These are phyloP conservation scores for Oryza glumipatula DNA, from an alignment of 176 grass and related monocot genomes.

Conservation along the genomic window DNA sequence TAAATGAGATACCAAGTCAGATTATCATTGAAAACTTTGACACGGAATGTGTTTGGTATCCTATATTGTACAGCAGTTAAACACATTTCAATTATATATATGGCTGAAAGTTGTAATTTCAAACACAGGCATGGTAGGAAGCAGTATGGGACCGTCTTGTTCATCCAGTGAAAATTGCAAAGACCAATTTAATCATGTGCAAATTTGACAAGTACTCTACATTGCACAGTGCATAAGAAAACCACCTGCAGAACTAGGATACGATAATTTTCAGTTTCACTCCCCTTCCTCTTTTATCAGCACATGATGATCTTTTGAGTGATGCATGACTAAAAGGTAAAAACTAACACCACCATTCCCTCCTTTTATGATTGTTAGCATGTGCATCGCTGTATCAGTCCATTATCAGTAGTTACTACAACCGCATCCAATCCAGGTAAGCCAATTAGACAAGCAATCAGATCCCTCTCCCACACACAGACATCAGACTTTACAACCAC, in stretches of 20 bases:
- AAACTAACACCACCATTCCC: neutral
- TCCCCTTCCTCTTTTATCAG: neutral
- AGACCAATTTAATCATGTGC: neutral
- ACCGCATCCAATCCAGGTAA: neutral
- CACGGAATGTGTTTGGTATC: neutral
- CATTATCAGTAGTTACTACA: slow-evolving; percentile 2
- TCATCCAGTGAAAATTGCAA: neutral
- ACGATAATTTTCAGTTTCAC: neutral
- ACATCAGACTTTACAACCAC: slow-evolving; percentile 46
- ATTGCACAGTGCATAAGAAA: neutral
- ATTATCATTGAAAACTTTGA: slow-evolving; percentile 17
- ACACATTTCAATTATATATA: neutral
- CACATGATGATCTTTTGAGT: neutral
- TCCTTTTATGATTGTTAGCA: neutral
- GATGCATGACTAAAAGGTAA: neutral
- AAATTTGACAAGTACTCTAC: neutral
- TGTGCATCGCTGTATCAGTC: neutral
- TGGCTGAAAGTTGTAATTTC: neutral
- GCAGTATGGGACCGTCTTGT: neutral
- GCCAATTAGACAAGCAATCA: slow-evolving; percentile 21
- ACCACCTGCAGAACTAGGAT: neutral
- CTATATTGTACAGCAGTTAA: neutral
- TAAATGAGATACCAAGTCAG: slow-evolving; percentile 3
- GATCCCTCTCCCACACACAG: neutral
- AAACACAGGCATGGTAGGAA: neutral